Conservation (phyloP, 78 protist genomes). For the Chrysochromulina tobinii region DNA sequence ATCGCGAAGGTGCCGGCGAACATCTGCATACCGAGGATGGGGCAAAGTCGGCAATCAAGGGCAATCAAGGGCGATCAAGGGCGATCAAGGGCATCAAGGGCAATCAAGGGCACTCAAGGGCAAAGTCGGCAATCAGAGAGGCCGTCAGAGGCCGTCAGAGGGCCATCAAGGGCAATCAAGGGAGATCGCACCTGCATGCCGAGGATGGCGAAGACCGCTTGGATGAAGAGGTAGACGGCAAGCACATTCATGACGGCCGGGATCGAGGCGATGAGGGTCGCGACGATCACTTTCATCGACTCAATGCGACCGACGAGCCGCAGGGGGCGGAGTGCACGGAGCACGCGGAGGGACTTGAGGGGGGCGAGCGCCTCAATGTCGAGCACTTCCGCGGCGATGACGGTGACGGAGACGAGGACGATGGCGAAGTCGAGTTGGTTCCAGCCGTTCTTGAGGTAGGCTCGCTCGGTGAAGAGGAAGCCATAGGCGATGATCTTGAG, state of each 20-base stretch:
- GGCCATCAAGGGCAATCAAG: no score
- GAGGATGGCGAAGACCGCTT: not conserved
- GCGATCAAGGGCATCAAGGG: no score
- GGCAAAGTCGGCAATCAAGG: no score
- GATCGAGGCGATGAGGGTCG: not conserved
- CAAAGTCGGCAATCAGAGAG: no score
- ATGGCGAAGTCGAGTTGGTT: slow-evolving; percentile 38
- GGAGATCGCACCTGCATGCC: not conserved
- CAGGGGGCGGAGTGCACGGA: slow-evolving; percentile 19
- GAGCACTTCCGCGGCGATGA: no score
- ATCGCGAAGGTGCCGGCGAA: not conserved
- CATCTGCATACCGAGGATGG: no score
- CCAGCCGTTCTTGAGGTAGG: slow-evolving; percentile 18
- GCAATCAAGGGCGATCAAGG: no score
- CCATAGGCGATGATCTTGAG: not conserved
- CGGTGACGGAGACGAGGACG: not conserved
- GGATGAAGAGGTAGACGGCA: not conserved
- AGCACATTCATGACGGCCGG: not conserved
- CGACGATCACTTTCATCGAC: not conserved
- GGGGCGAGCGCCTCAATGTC: no score
- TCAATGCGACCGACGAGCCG: not conserved
- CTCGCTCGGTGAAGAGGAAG: not conserved
- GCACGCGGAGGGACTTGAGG: no score
- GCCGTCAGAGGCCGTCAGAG: no score
- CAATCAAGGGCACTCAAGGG: no score